Conservation (phyloP, 2,329 filamentous ascomycete genomes). For the Dryadomyces quercivorus region DNA sequence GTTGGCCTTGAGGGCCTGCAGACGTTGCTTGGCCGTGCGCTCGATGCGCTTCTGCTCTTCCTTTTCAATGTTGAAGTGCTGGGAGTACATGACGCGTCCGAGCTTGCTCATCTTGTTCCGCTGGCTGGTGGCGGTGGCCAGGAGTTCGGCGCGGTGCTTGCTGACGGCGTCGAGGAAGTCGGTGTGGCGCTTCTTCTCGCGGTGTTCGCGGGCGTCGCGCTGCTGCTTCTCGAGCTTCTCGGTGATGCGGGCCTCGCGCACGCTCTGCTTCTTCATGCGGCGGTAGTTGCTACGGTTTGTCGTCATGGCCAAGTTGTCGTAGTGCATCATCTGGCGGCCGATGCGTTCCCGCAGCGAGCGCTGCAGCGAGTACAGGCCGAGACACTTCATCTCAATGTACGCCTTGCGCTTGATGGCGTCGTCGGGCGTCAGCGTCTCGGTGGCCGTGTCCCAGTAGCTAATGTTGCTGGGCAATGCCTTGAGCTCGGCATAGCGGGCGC, state of each 20-base stretch:
- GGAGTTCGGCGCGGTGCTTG: slow-evolving; percentile 68
- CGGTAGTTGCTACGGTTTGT: slow-evolving; percentile 86
- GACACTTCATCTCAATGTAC: slow-evolving; percentile 88
- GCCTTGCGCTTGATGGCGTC: slow-evolving; percentile 79
- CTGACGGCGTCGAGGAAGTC: slow-evolving; percentile 85
- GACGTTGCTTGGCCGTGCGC: slow-evolving; percentile 96
- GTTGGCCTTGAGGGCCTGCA: slow-evolving; percentile 96
- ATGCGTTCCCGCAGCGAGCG: slow-evolving; percentile 75
- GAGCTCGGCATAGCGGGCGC: slow-evolving; percentile 70
- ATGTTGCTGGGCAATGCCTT: slow-evolving; percentile 76
- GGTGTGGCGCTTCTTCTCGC: slow-evolving; percentile 94
- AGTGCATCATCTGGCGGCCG: slow-evolving; percentile 84
- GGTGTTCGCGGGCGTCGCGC: slow-evolving; percentile 83
- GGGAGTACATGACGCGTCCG: slow-evolving; percentile 74
- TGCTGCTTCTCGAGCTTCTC: slow-evolving; percentile 99
- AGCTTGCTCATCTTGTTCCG: slow-evolving; percentile 72
- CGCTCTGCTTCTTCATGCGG: slow-evolving; percentile 91
- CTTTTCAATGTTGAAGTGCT: slow-evolving; percentile 95
- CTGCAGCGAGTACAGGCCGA: slow-evolving; percentile 81
- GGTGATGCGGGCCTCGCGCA: slow-evolving; percentile 90
- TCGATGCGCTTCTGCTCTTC: slow-evolving; percentile 98
- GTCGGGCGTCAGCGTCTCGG: slow-evolving; percentile 55
- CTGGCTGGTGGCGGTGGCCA: slow-evolving; percentile 52
- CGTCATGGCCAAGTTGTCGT: slow-evolving; percentile 94
- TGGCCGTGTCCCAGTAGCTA: slow-evolving; percentile 72